phyloP scores from a whole-genome alignment of 306 rosid species.

The Rosa multiflora region DNA sequence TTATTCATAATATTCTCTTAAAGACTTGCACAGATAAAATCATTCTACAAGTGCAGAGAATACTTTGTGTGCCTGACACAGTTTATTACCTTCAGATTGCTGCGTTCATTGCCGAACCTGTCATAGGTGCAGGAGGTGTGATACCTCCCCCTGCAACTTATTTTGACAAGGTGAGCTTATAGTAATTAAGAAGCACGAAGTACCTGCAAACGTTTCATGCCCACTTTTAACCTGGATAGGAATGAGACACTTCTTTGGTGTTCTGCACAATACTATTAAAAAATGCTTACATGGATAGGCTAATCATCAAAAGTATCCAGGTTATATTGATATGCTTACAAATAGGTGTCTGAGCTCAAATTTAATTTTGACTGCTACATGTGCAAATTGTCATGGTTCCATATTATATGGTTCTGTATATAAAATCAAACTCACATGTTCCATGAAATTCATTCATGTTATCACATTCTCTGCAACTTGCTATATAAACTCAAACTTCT shows the following conservation, averaged over 20 bases:
- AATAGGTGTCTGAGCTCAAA: neutral
- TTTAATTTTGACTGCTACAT: neutral
- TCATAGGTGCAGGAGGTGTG: too few relatives aligned
- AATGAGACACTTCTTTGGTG: neutral
- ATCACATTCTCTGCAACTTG: too few relatives aligned
- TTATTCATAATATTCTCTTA: slow-evolving; percentile 10
- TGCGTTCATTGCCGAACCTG: too few relatives aligned
- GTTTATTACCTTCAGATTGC: too few relatives aligned
- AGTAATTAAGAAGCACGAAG: neutral
- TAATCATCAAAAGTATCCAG: neutral
- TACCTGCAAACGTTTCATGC: neutral
- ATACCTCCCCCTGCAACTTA: too few relatives aligned
- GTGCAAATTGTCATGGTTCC: neutral
- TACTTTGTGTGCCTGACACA: too few relatives aligned
- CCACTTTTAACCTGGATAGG: neutral
- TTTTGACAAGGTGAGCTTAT: too few relatives aligned
- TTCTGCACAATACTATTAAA: too few relatives aligned
- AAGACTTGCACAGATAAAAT: slow-evolving; percentile 2
- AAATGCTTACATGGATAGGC: too few relatives aligned
- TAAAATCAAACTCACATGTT: neutral
- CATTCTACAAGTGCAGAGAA: neutral
- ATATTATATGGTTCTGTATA: neutral
- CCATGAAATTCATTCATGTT: too few relatives aligned
- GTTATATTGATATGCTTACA: neutral
- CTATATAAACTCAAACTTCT: too few relatives aligned